These are phyloP conservation scores for Alternaria longipes DNA, from an alignment of 2,329 filamentous ascomycete genomes.

Conservation along the genomic window DNA sequence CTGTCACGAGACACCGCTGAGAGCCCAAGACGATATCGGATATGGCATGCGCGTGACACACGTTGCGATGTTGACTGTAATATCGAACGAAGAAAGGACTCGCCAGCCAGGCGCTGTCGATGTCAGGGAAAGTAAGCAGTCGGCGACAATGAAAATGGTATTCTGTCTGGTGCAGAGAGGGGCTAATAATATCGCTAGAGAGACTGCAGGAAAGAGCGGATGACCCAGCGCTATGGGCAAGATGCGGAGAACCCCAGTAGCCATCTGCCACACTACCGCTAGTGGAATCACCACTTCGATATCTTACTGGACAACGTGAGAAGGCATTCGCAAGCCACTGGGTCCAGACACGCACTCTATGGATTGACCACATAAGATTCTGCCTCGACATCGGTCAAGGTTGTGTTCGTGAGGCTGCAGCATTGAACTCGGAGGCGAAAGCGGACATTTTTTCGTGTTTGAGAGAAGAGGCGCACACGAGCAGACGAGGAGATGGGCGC, in stretches of 20 bases:
- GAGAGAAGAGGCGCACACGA: slow-evolving; percentile 1
- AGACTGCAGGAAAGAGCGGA: slow-evolving; percentile 25
- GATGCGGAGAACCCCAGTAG: slow-evolving; percentile 44
- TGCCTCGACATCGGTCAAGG: slow-evolving; percentile 1
- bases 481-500: slow-evolving; percentile 12
- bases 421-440: slow-evolving; percentile 3
- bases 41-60: slow-evolving; percentile 17
- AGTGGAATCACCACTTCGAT: slow-evolving; percentile 4
- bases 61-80: slow-evolving; percentile 6
- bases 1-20: slow-evolving; percentile 36
- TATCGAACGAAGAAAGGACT: slow-evolving; percentile 3
- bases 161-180: slow-evolving; percentile 23
- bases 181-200: slow-evolving; percentile 36
- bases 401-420: slow-evolving; percentile 11
- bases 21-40: slow-evolving; percentile 19
- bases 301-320: slow-evolving; percentile 24
- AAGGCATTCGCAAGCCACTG: slow-evolving; percentile 21
- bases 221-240: slow-evolving; percentile 44
- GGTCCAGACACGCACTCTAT: slow-evolving; percentile 16
- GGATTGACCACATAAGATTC: slow-evolving; percentile 7
- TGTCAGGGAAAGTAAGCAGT: slow-evolving; percentile 18
- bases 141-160: slow-evolving; percentile 10
- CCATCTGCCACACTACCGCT: slow-evolving; percentile 28
- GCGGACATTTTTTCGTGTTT: neutral
- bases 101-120: slow-evolving; percentile 3